Evolutionary conservation across 176 grass and related monocot genomes (phyloP).

Genomic region (Carex scoparia): DNA sequence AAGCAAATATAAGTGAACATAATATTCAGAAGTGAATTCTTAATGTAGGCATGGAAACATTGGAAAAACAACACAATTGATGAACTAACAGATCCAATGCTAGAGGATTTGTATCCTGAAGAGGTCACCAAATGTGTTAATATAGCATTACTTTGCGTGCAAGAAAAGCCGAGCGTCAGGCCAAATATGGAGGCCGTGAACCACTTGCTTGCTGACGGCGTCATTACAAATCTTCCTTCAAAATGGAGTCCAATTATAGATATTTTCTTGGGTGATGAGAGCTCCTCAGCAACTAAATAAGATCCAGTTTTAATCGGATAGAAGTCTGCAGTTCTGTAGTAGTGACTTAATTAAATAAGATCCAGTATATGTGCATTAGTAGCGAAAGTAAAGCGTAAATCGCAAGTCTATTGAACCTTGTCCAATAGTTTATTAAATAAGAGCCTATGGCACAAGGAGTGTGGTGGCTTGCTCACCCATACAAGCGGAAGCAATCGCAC

Average conservation of each 20-base stretch:
- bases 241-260: background rate
- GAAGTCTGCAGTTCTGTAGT: no score
- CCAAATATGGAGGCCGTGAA: conserved; percentile 20
- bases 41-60: conserved; percentile 10
- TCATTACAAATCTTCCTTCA: background rate
- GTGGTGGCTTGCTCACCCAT: no score
- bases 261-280: background rate
- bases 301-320: no score
- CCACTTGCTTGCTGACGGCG: background rate
- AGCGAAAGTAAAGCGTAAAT: no score
- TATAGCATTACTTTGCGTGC: conserved; percentile 23
- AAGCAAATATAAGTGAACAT: no score
- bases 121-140: conserved; percentile 21
- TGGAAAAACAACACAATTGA: conserved; percentile 7
- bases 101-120: conserved; percentile 16
- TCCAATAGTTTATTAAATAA: no score
- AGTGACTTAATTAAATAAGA: no score
- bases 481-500: no score
- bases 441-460: no score
- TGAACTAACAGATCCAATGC: conserved; percentile 3
- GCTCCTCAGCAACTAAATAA: background rate
- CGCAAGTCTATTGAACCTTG: no score
- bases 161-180: background rate
- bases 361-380: no score
- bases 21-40: no score